These are phyloP conservation scores for Psilocybe mexicana DNA, from an alignment of 1,284 basidiomycete species.

Conservation along the genomic window DNA sequence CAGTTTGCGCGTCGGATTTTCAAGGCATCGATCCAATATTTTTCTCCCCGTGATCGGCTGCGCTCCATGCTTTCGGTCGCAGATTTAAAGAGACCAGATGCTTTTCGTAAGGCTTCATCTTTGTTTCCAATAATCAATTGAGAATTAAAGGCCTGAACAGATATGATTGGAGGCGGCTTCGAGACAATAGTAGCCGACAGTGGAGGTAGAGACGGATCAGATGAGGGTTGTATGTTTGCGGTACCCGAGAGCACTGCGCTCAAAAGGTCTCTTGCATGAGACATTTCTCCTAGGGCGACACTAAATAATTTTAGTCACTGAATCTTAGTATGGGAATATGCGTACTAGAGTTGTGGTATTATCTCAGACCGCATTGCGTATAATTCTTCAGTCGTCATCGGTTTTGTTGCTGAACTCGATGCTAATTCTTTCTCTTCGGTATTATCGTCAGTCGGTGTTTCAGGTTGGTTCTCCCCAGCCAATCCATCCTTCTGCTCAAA, in stretches of 20 bases:
- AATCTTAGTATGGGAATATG: slow-evolving; percentile 6
- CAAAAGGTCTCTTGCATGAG: slow-evolving; percentile 69
- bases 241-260: slow-evolving; percentile 49
- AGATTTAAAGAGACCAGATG: slow-evolving; percentile 64
- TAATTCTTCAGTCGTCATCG: slow-evolving; percentile 75
- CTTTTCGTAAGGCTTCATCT: slow-evolving; percentile 73
- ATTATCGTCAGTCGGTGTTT: slow-evolving; percentile 23
- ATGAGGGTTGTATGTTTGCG: slow-evolving; percentile 20
- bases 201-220: slow-evolving; percentile 33
- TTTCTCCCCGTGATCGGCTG: slow-evolving; percentile 58
- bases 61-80: slow-evolving; percentile 71
- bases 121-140: slow-evolving; percentile 75
- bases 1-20: slow-evolving; percentile 73
- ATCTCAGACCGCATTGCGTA: slow-evolving; percentile 71
- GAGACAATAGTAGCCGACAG: slow-evolving; percentile 66
- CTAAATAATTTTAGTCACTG: slow-evolving; percentile 38
- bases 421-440: slow-evolving; percentile 27
- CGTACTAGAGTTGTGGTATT: slow-evolving; percentile 69
- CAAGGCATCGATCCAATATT: slow-evolving; percentile 78
- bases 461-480: slow-evolving; percentile 24
- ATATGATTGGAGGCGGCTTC: slow-evolving; percentile 61
- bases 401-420: slow-evolving; percentile 32
- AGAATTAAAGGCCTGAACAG: slow-evolving; percentile 73
- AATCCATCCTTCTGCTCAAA: slow-evolving; percentile 56
- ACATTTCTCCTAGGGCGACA: slow-evolving; percentile 75